Base-by-base conservation (phyloP, 2,329 filamentous ascomycete species). In the Atkinsonella hypoxylon region DNA sequence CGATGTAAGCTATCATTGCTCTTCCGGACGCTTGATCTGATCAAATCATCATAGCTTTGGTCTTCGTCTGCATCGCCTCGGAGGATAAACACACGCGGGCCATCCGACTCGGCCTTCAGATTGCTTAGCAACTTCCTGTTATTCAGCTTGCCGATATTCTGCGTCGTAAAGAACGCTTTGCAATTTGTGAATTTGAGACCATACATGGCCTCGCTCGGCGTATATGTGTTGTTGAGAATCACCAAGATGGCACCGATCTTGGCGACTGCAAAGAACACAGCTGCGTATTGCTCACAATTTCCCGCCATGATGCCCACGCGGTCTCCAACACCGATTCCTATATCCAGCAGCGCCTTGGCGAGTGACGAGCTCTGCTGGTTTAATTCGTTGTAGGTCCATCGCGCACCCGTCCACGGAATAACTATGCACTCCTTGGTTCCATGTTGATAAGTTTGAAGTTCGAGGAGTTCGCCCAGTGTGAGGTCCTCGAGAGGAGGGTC, bases 221-320 rank as follows among this genome's bases (percentile, higher is more conserved):
- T 90, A 62, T 90, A 90, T 0, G 85, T 90, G 67, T 89, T 90
- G 69, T 90, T 90, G 56, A 90, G 70, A 43, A 89, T 87, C 30
- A 89, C 85, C 48, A 89, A 71, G 44, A 85, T 81, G 45, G 77
- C 81, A 10, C 83, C 82, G 17, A 85, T 75, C 45, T 79, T 74
- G 40, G 82, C 80, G 11, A 81, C 82, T 3, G 83, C 84, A 57
- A 89, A 88, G 71, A 88, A 87, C 15, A 88, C 75, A 2, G 83
- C 76, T 31, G 85, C 67, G 81, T 91, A 91, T 78, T 95, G 75
- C 77, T 94, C 69, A 74, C 89, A 71, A 78, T 95, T 69, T 70
- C 89, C 59, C 67, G 85, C 84, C 81, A 89, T 87, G 56, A 90
- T 82, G 31, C 80, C 85, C 30, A 89, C 74, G 13, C 84, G 75